phyloP scores from a whole-genome alignment of 163 green algal species.

The Scenedesmus sp. region DNA sequence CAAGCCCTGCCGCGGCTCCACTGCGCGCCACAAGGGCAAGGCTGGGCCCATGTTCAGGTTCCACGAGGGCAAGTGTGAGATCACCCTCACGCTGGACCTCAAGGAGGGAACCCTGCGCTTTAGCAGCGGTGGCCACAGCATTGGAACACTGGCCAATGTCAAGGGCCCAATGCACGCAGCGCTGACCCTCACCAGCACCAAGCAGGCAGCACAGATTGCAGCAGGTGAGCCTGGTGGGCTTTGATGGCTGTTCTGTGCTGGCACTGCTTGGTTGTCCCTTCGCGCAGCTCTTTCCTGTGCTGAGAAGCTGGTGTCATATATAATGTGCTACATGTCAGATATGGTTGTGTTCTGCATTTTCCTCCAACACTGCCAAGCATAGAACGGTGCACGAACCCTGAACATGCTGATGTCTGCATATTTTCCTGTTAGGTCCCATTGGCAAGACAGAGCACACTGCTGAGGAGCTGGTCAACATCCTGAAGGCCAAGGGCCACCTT shows the following conservation, averaged over 20 bases:
- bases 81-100: constrained; percentile 73
- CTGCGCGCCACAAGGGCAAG: constrained; percentile 76
- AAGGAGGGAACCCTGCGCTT: constrained; percentile 75
- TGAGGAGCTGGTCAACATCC: constrained; percentile 77
- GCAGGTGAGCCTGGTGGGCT: constrained; percentile 28
- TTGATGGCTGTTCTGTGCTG: background rate
- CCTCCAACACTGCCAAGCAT: background rate
- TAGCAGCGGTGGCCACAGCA: constrained; percentile 61
- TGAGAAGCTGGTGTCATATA: background rate
- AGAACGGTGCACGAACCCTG: too few species aligned
- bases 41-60: constrained; percentile 71
- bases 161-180: constrained; percentile 68
- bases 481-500: constrained; percentile 71
- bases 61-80: constrained; percentile 70
- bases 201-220: constrained; percentile 57
- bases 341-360: too few species aligned
- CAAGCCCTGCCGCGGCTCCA: constrained; percentile 71
- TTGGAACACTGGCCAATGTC: constrained; percentile 70
- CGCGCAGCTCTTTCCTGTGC: background rate
- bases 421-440: constrained; percentile 59
- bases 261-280: background rate
- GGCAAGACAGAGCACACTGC: constrained; percentile 73
- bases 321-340: too few species aligned
- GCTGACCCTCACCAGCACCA: constrained; percentile 68
- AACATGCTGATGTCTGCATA: too few species aligned